phyloP scores from a whole-genome alignment of 1,139 yeast species.

The Debaryomyces fabryi region DNA sequence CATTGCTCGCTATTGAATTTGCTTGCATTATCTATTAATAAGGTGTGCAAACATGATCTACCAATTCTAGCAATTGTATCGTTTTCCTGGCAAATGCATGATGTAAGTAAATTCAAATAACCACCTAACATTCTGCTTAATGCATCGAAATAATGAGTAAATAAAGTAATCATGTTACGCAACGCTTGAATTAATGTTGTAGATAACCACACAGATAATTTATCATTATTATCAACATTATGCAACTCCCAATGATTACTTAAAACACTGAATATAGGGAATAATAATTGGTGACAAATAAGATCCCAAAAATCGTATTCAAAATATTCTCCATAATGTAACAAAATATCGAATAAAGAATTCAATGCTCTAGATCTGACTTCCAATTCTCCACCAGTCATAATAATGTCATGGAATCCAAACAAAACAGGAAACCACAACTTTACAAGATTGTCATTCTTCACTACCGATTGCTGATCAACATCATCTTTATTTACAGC shows the following conservation, averaged over 20 bases:
- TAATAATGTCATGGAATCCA: slow-evolving; percentile 84
- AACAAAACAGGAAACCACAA: slow-evolving; percentile 82
- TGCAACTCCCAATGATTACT: slow-evolving; percentile 76
- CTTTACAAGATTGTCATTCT: slow-evolving; percentile 45
- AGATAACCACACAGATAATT: slow-evolving; percentile 91
- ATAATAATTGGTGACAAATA: slow-evolving; percentile 73
- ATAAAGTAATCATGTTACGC: slow-evolving; percentile 81
- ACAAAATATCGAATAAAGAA: slow-evolving; percentile 77
- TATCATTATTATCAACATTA: slow-evolving; percentile 61
- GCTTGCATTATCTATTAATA: slow-evolving; percentile 72
- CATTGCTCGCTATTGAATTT: slow-evolving; percentile 71
- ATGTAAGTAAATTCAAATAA: slow-evolving; percentile 72
- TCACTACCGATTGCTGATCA: slow-evolving; percentile 12
- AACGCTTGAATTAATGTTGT: slow-evolving; percentile 95
- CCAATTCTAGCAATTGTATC: slow-evolving; percentile 97
- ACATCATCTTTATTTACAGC: slow-evolving; percentile 16
- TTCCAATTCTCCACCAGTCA: slow-evolving; percentile 93
- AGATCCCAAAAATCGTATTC: slow-evolving; percentile 79
- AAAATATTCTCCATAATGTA: slow-evolving; percentile 78
- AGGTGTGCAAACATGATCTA: slow-evolving; percentile 79
- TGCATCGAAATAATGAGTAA: slow-evolving; percentile 76
- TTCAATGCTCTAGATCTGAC: slow-evolving; percentile 89
- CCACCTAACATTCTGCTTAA: slow-evolving; percentile 76
- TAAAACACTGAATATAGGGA: slow-evolving; percentile 87
- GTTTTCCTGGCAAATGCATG: slow-evolving; percentile 95